Conservation (phyloP, 768 basidiomycete species). For the Termitomyces sp. region DNA sequence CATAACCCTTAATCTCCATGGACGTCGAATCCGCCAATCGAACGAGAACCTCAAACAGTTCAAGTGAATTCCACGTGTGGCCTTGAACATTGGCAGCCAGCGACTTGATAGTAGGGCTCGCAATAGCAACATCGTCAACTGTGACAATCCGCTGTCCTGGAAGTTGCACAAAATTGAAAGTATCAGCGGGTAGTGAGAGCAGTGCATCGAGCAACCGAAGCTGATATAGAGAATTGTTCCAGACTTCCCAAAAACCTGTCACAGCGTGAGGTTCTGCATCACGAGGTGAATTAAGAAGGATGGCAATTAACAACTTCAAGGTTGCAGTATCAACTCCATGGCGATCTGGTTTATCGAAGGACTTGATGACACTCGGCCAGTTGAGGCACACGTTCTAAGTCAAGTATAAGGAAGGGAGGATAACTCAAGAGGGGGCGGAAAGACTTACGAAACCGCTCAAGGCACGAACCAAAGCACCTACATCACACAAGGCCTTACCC, state of each 20-base stretch:
- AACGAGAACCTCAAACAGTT: slow-evolving; percentile 86
- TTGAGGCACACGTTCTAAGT: slow-evolving; percentile 58
- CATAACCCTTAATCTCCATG: slow-evolving; percentile 64
- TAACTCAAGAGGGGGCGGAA: background rate
- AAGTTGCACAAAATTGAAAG: slow-evolving; percentile 87
- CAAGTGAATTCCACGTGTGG: slow-evolving; percentile 91
- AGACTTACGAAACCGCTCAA: slow-evolving; percentile 67
- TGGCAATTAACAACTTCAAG: slow-evolving; percentile 81
- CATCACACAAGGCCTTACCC: slow-evolving; percentile 68
- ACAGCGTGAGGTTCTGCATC: slow-evolving; percentile 76
- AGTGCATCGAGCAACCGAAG: slow-evolving; percentile 85
- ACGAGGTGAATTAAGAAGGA: slow-evolving; percentile 78
- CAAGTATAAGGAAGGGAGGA: slow-evolving; percentile 9
- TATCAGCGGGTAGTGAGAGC: slow-evolving; percentile 82
- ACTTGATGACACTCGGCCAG: slow-evolving; percentile 79
- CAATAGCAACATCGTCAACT: slow-evolving; percentile 78
- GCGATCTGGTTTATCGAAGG: slow-evolving; percentile 82
- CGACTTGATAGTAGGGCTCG: slow-evolving; percentile 88
- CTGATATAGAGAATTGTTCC: slow-evolving; percentile 84
- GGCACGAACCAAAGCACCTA: slow-evolving; percentile 66
- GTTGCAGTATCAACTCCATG: slow-evolving; percentile 86
- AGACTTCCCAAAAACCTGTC: slow-evolving; percentile 78
- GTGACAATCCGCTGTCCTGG: slow-evolving; percentile 82
- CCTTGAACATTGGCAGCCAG: slow-evolving; percentile 88
- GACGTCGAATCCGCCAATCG: slow-evolving; percentile 68